These are phyloP conservation scores for Plenodomus lindquistii DNA, from an alignment of 2,329 filamentous ascomycete species.

Conservation along the genomic window DNA sequence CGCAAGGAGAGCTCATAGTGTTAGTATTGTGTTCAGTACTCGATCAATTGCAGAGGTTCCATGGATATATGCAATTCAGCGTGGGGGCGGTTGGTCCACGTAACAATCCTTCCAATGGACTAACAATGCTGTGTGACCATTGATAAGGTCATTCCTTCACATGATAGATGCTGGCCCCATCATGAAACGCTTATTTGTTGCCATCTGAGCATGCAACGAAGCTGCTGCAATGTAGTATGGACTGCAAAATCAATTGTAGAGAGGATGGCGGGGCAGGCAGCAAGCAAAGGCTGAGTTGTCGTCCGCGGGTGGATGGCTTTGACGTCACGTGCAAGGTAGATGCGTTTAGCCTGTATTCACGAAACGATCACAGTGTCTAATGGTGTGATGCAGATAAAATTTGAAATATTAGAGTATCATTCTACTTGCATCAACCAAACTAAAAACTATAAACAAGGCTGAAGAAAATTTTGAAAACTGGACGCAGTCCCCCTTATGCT, in stretches of 20 bases:
- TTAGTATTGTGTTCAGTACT: not conserved
- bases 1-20: not conserved
- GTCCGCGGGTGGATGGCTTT: too few relatives aligned
- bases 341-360: too few relatives aligned
- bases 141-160: not conserved
- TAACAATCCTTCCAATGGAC: not conserved
- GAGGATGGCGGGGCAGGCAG: too few relatives aligned
- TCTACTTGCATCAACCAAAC: not conserved
- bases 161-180: not conserved
- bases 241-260: not conserved
- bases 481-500: slow-evolving; percentile 3
- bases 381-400: not conserved
- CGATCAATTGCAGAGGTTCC: not conserved
- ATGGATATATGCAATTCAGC: not conserved
- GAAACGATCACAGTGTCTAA: too few relatives aligned
- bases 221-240: not conserved
- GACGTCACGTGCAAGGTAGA: too few relatives aligned
- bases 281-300: too few relatives aligned
- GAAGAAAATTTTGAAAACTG: not conserved
- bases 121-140: not conserved
- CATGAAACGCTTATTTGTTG: not conserved
- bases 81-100: not conserved
- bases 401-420: not conserved
- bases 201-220: not conserved
- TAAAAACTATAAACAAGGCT: not conserved